Evolutionary conservation across 2,329 filamentous ascomycete genomes (phyloP), one percentile per base, ranked within the genome.

Genomic region (Pochonia chlamydosporia): DNA sequence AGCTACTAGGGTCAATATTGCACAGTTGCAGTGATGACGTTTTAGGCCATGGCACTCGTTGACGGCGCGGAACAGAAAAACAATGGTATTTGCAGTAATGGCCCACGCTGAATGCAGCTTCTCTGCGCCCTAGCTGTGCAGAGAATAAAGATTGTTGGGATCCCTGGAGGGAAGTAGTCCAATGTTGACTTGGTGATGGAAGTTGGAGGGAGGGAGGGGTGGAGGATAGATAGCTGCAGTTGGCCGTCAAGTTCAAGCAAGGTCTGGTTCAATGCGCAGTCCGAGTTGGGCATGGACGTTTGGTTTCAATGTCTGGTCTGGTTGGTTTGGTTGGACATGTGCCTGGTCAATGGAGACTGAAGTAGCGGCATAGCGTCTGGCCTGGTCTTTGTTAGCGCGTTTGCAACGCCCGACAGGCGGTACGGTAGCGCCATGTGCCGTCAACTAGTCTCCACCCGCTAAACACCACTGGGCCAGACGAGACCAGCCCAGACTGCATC

Each of bases 171-270:
- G 23, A 23, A 16, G 26, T 26, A 21, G 26, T 37, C 35, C 11
- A 25, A 36, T 41, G 46, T 35, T 44, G 28, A 41, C 36, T 40
- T 25, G 40, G 23, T 13, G 21, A 25, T 26, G 26, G 20, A 11
- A 24, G 20, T 28, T 26, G 18, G 9, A 13, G 28, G 25, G 44
- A 43, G 33, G 46, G 40, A 40, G 46, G 46, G 46, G 46, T 44
- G 46, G 28, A 37, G 23, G 36, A 28, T 8, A 24, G 23, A 21
- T 13, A 30, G 25, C 16, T 10, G 23, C 25, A 25, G 9, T 23
- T 24, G 10, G 18, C 13, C 26, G 43, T 10, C 4, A 40, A 26
- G n/a, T n/a, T n/a, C n/a, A n/a, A n/a, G n/a, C n/a, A n/a, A n/a
- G n/a, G n/a, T n/a, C n/a, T n/a, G n/a, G n/a, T n/a, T n/a, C n/a